Evolutionary conservation across 345 rosid genomes (phyloP), one percentile per base, ranked within the genome.

Genomic region (Eutrema japonicum): DNA sequence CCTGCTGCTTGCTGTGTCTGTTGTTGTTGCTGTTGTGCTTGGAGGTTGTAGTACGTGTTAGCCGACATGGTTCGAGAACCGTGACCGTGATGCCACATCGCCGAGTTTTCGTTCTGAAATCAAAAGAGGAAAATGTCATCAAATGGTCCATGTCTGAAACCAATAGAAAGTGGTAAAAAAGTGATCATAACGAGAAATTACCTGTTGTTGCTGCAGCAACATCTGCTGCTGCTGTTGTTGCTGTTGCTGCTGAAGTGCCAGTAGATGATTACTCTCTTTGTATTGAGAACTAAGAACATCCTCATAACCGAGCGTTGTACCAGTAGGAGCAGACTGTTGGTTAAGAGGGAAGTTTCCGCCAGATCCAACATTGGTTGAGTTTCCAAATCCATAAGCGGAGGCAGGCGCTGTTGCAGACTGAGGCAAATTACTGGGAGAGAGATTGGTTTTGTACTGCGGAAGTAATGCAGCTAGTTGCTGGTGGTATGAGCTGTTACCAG

Each of bases 331-430:
- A 74, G 86, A 38, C 3, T 89, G 89, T 5, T 84, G 85, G 77
- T 87, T 89, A 68, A 83, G 68, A 74, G 96, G 86, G 74, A 87
- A 90, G 82, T 81, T 92, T 64, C 89, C 95, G 2, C 85, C 79
- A 8, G 74, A 61, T 49, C 92, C 91, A 78, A 83, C 74, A 70
- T 84, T 90, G 69, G 83, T 74, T 4, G 98, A 87, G 71, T 78
- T 89, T 68, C 95, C 96, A 77, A 84, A 90, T 14, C 99, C 98
- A 75, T 92, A 92, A 65, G 87, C 94, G 48, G 99, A 82, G 71
- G 97, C 83, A 84, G 87, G 76, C 13, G 87, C 83, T 56, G 80
- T 41, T 51, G 89, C 91, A 77, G 97, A 89, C 73, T 92, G 97
- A 49, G 98, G 96, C 83, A 92, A 71, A 85, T 86, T 88, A 77